A percentile compares a stretch with the other conserved stretches of the same genome.
phyloP scores from a whole-genome alignment of 2,329 filamentous ascomycete species.

The Verruconis gallopava region DNA sequence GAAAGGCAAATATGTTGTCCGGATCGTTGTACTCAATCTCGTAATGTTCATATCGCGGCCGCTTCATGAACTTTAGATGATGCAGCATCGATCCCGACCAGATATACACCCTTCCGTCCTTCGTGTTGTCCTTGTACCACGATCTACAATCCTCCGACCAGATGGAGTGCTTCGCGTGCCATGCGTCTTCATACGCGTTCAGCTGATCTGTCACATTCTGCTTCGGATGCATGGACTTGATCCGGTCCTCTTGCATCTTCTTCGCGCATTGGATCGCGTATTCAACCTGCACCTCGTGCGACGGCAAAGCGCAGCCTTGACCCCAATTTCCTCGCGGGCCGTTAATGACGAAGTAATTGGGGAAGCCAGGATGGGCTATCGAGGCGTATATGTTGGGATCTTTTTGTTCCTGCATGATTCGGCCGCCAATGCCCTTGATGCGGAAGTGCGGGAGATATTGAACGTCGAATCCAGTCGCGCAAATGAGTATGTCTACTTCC shows the following conservation, averaged over 20 bases:
- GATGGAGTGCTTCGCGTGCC: conserved; percentile 9
- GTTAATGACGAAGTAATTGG: conserved; percentile 42
- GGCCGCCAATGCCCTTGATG: neutral
- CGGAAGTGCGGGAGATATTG: conserved; percentile 25
- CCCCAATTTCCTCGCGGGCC: conserved; percentile 9
- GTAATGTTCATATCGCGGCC: conserved; percentile 5
- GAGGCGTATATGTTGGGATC: conserved; percentile 39
- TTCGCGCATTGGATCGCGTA: conserved; percentile 8
- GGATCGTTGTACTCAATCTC: conserved; percentile 1
- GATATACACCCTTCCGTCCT: conserved; percentile 9
- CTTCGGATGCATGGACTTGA: conserved; percentile 9
- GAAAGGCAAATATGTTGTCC: conserved; percentile 7
- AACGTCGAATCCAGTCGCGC: conserved; percentile 31
- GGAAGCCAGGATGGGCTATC: conserved; percentile 49
- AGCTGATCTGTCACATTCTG: conserved; percentile 6
- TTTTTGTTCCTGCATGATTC: neutral
- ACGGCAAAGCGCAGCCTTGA: conserved; percentile 4
- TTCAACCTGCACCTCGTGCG: conserved; percentile 9
- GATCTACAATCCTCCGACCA: conserved; percentile 10
- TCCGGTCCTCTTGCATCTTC: conserved; percentile 8
- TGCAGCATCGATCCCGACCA: conserved; percentile 9
- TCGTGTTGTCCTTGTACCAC: conserved; percentile 12
- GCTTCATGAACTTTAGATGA: conserved; percentile 6
- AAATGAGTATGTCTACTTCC: conserved; percentile 30
- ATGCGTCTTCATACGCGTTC: conserved; percentile 8